phyloP scores from a whole-genome alignment of 2,329 filamentous ascomycete genomes.

The Tolypocladium pustulatum region DNA sequence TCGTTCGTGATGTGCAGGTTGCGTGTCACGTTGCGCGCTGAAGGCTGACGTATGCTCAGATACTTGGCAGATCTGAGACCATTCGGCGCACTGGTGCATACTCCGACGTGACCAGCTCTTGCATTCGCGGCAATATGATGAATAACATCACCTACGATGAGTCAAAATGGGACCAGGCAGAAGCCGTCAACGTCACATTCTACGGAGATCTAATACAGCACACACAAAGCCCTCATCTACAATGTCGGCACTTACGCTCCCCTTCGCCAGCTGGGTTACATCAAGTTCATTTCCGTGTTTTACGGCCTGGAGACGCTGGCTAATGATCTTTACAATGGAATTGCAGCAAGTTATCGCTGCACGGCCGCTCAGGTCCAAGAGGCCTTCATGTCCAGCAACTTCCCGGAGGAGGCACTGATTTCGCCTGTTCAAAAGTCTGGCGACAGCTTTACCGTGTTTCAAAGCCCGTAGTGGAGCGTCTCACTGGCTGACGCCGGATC shows the following conservation, averaged over 20 bases:
- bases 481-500: conserved; percentile 3
- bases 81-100: conserved; percentile 2
- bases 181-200: conserved; percentile 3
- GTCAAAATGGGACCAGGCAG: conserved; percentile 1
- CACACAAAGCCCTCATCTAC: conserved; percentile 3
- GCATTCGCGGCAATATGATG: conserved; percentile 5
- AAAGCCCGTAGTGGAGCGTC: conserved; percentile 2
- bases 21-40: not conserved
- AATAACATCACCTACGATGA: conserved; percentile 2
- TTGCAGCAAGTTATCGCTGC: conserved; percentile 2
- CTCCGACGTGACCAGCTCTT: conserved; percentile 3
- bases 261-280: conserved; percentile 3
- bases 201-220: not conserved
- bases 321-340: not conserved
- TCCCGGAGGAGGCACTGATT: not conserved
- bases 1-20: not conserved
- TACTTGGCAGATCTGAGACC: conserved; percentile 1
- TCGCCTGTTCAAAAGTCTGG: conserved; percentile 1
- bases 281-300: conserved; percentile 6
- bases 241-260: conserved; percentile 1
- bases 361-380: conserved; percentile 3
- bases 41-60: not conserved
- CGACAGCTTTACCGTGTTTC: conserved; percentile 4
- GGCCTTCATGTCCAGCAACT: not conserved
- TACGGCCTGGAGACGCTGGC: conserved; percentile 2